Evolutionary conservation across 441 rosid genomes (phyloP).

Genomic region (Brassica balearica): DNA sequence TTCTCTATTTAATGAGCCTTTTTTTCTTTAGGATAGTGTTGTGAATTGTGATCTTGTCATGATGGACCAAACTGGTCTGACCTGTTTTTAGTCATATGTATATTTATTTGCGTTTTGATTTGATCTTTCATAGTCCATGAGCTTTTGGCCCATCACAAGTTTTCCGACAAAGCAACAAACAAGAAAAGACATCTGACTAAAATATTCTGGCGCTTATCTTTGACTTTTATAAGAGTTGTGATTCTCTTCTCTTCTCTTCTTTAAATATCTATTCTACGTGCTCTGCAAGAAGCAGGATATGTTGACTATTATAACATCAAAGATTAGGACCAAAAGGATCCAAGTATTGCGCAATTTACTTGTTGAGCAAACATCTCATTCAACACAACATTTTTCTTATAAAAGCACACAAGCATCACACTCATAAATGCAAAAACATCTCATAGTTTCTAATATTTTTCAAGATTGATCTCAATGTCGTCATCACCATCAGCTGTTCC

Average conservation of each 20-base stretch:
- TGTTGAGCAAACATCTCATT: neutral
- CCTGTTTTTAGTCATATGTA: neutral
- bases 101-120: neutral
- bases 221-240: neutral
- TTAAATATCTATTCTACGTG: constrained; percentile 14
- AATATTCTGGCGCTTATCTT: neutral
- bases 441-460: neutral
- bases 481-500: constrained; percentile 36
- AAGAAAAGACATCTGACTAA: neutral
- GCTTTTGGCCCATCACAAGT: neutral
- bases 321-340: neutral
- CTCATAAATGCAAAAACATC: neutral
- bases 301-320: neutral
- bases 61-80: neutral
- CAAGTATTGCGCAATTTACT: neutral
- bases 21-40: neutral
- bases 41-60: neutral
- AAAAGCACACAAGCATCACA: neutral
- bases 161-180: neutral
- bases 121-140: neutral
- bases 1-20: neutral
- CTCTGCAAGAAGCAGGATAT: constrained; percentile 24
- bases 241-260: neutral
- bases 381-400: constrained; percentile 2
- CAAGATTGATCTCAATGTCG: constrained; percentile 26